Base-by-base conservation (phyloP, 768 basidiomycete genomes). In the Kwoniella dejecticola region DNA sequence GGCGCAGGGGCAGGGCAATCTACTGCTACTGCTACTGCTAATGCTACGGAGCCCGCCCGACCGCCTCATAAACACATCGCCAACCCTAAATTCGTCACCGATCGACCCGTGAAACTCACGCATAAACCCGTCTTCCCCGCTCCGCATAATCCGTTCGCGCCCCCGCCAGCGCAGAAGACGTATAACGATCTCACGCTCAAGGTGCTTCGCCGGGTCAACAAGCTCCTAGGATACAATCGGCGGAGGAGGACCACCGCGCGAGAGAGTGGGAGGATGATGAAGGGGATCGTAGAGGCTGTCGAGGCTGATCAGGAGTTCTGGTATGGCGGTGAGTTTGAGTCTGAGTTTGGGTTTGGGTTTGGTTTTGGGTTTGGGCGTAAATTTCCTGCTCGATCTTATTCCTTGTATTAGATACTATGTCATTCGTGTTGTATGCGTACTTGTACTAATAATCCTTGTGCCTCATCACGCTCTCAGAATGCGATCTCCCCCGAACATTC, bases 401-500 rank as follows among this genome's bases (percentile, higher is more conserved):
- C n/a, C n/a, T n/a, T n/a, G n/a, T n/a, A n/a, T n/a, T n/a, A n/a
- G n/a, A n/a, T n/a, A n/a, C n/a, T n/a, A n/a, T n/a, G n/a, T n/a
- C n/a, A n/a, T n/a, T n/a, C n/a, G n/a, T n/a, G n/a, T n/a, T n/a
- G n/a, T n/a, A n/a, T n/a, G n/a, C 12, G 11, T 44, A 13, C 17
- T 8, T 21, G 24, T 13, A n/a, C 17, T n/a, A 23, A 31, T 27
- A 3, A 12, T n/a, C n/a, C n/a, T 38, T 33, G 23, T 13, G 38
- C 15, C 40, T 44, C 41, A 11, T 44, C 6, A 11, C n/a, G 8
- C 41, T 11, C 56, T 12, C 27, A 96, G 94, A 85, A 62, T 95
- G 90, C 71, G 83, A 83, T 60, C 83, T 97, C 5, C 92, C 94
- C 10, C 88, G 88, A 12, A 96, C 95, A 0, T 96, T 95, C 79